A percentile compares a stretch with the other conserved stretches of the same genome.
phyloP scores from a whole-genome alignment of 192 early-diverging fungal genomes.

The Coemansia sp. region DNA sequence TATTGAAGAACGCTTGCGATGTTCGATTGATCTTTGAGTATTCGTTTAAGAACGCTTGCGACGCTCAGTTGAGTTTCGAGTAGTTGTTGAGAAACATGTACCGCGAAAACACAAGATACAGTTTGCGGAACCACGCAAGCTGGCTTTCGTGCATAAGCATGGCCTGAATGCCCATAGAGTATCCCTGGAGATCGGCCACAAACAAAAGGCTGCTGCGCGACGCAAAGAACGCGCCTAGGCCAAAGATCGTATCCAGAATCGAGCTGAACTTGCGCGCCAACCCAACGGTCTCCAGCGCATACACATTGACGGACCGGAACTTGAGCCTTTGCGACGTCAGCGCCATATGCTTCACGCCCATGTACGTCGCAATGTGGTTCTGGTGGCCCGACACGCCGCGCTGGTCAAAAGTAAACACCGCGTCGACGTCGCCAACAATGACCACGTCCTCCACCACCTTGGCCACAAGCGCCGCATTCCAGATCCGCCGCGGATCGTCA shows the following conservation, averaged over 20 bases:
- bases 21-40: conserved; percentile 43
- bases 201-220: conserved; percentile 50
- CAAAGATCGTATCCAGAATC: conserved; percentile 56
- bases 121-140: conserved; percentile 90
- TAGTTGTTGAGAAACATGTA: conserved; percentile 86
- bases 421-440: conserved; percentile 60
- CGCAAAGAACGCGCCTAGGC: conserved; percentile 20
- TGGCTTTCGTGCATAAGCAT: conserved; percentile 85
- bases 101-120: conserved; percentile 83
- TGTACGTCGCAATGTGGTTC: conserved; percentile 84
- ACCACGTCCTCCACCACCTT: conserved; percentile 63
- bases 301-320: conserved; percentile 55
- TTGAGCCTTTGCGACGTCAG: conserved; percentile 57
- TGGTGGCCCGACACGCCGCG: conserved; percentile 87
- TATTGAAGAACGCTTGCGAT: conserved; percentile 69
- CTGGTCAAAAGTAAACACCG: conserved; percentile 87
- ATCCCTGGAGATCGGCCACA: conserved; percentile 63
- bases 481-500: conserved; percentile 67
- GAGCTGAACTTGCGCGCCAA: conserved; percentile 63
- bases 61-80: conserved; percentile 38
- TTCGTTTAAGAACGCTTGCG: conserved; percentile 69
- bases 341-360: conserved; percentile 66
- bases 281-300: conserved; percentile 62
- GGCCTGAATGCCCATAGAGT: conserved; percentile 62
- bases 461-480: conserved; percentile 65